Evolutionary conservation across 2,329 filamentous ascomycete genomes (phyloP).

Genomic region (Leptodontidium sp.): DNA sequence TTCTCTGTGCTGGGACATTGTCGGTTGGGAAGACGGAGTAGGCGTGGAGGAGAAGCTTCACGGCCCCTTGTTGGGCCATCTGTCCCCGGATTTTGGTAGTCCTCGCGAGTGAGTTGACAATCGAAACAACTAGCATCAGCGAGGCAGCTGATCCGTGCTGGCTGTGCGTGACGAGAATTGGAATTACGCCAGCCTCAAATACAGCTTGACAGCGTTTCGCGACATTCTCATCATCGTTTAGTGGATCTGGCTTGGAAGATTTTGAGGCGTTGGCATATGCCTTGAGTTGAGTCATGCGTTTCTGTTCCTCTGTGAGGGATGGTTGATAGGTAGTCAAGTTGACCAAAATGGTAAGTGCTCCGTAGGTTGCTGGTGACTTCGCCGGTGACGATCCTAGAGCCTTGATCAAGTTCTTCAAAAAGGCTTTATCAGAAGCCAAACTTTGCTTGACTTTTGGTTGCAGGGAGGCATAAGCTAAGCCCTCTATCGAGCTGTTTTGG

Average conservation of each 20-base stretch:
- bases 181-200: conserved; percentile 80
- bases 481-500: conserved; percentile 81
- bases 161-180: conserved; percentile 78
- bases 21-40: conserved; percentile 68
- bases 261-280: conserved; percentile 90
- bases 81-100: conserved; percentile 77
- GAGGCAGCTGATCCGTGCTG: conserved; percentile 76
- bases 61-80: conserved; percentile 91
- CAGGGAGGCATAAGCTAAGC: conserved; percentile 89
- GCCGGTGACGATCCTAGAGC: conserved; percentile 65
- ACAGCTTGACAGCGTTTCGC: conserved; percentile 77
- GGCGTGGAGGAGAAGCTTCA: conserved; percentile 81
- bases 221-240: conserved; percentile 81
- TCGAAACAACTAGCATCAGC: conserved; percentile 75
- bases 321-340: conserved; percentile 88
- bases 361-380: conserved; percentile 80
- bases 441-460: conserved; percentile 86
- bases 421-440: conserved; percentile 70
- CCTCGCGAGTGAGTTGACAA: conserved; percentile 80
- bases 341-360: conserved; percentile 82
- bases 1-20: conserved; percentile 58
- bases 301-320: conserved; percentile 84
- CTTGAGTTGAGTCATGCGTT: conserved; percentile 90
- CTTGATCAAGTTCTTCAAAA: conserved; percentile 75
- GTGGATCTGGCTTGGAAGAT: conserved; percentile 62